phyloP scores from a whole-genome alignment of 495 filamentous ascomycete species.

The Neohortaea acidophila region DNA sequence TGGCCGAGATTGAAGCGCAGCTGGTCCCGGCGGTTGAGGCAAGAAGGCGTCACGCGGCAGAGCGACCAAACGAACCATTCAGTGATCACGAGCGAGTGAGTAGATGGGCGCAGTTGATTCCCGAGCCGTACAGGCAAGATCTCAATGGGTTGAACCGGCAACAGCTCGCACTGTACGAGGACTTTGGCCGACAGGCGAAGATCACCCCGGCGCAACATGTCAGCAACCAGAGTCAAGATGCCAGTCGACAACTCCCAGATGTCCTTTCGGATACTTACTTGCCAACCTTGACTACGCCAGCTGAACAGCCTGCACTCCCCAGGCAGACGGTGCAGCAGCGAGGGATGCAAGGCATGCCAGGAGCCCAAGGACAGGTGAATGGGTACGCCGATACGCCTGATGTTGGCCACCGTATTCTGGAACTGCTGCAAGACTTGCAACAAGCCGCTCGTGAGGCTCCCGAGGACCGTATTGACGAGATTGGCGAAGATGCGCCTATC shows the following conservation, averaged over 20 bases:
- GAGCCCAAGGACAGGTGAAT: slow-evolving; percentile 35
- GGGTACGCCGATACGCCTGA: slow-evolving; percentile 49
- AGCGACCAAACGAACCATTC: slow-evolving; percentile 65
- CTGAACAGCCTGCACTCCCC: slow-evolving; percentile 60
- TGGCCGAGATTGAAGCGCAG: slow-evolving; percentile 86
- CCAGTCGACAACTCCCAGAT: slow-evolving; percentile 47
- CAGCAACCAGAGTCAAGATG: slow-evolving; percentile 43
- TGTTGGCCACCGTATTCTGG: slow-evolving; percentile 49
- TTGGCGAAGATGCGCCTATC: slow-evolving; percentile 28
- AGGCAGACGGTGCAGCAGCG: slow-evolving; percentile 49
- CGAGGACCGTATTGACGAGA: slow-evolving; percentile 55
- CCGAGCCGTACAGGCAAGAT: slow-evolving; percentile 71
- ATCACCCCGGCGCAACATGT: slow-evolving; percentile 37
- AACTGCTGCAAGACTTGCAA: slow-evolving; percentile 54
- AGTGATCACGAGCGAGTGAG: slow-evolving; percentile 66
- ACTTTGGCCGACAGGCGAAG: slow-evolving; percentile 74
- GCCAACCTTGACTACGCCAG: slow-evolving; percentile 62
- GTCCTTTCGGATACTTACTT: slow-evolving; percentile 67
- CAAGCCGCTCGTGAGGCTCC: slow-evolving; percentile 46
- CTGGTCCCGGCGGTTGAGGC: slow-evolving; percentile 60
- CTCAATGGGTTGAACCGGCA: slow-evolving; percentile 69
- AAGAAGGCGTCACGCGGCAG: slow-evolving; percentile 53
- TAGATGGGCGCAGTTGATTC: slow-evolving; percentile 76
- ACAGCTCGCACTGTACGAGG: slow-evolving; percentile 89
- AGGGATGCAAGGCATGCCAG: slow-evolving; percentile 30